Base-by-base conservation (phyloP, 2,329 filamentous ascomycete genomes). In the Fusarium equiseti region DNA sequence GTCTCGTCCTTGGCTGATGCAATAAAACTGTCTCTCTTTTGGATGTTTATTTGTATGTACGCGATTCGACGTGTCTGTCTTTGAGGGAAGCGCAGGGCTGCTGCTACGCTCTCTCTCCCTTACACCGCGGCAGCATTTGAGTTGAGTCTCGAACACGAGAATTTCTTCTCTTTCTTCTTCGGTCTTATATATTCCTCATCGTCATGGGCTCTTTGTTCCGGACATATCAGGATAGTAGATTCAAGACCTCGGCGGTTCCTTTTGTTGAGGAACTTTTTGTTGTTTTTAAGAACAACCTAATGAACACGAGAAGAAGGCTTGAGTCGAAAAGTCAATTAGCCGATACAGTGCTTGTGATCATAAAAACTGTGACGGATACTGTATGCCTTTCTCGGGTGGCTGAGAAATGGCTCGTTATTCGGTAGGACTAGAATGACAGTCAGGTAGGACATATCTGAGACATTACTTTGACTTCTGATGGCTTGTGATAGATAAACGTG, bases 151-250 rank as follows among this genome's bases (percentile, higher is more conserved):
- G 10, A 52, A 43, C 45, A 53, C 50, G 38, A 52, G 50, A 40
- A 52, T 52, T 43, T 13, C 10, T 42, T 53, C n/a, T 43, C 4
- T 20, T 8, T 16, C 18, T 6, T 63, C 56, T 63, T 29, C n/a
- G 63, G 62, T 55, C 62, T 66, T 54, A 40, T 61, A 66, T 66
- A 49, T 66, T 43, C 63, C 62, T 66, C 24, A 62, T 54, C 16
- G 48, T 50, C 62, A 61, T 58, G 11, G 35, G 57, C 20, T 51
- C n/a, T 26, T 26, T 6, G 31, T 5, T 48, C 2, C 6, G 8
- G 13, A 61, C 49, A 32, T 31, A 38, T 66, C 20, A 66, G 55
- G 54, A 52, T 53, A 61, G 63, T 66, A 66, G 62, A 66, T 42
- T n/a, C 61, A 50, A 56, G 22, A 44, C 63, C 43, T 61, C 35